Evolutionary conservation across 2,329 filamentous ascomycete species (phyloP), one percentile per base, ranked within the genome.

Genomic region (Penicillium sp.): DNA sequence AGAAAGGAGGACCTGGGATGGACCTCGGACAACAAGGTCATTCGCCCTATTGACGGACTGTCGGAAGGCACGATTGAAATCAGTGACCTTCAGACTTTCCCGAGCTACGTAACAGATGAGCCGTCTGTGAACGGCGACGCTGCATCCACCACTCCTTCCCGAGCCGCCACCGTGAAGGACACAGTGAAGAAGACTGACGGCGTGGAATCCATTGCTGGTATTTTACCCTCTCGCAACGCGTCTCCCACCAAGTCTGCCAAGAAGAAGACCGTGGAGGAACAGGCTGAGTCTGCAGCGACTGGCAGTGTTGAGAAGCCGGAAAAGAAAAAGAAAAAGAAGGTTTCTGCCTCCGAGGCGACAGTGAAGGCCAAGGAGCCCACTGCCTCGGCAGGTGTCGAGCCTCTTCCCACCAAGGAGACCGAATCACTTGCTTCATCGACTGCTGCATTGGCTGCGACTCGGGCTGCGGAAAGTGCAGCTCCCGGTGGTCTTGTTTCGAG

Each of bases 1-100:
- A 92, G 87, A 68, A 89, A 92, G 66, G 82, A 85, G 44, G 92
- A 97, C 70, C 78, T 98, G 42, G 93, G 95, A 27, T 97, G 91
- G 91, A 87, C 86, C 60, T 82, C 83, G 60, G 89, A 96, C 54
- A 92, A 90, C 72, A 95, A 95, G 75, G 88, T 95, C 46, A 76
- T 95, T 33, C 76, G 85, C 46, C 80, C 87, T 0, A 81, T 93
- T 33, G 84, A 95, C 68, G 91, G 89, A 2, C 78, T 89, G 39
- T 78, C 85, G 46, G 79, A 83, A 47, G 89, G 88, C 7, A 74
- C 87, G 25, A 88, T 95, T 50, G 82, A 82, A 35, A 85, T 95
- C 44, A 79, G 82, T 29, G 86, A 88, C 62, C 78, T 95, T 32
- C 75, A 75, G 63, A 67, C 72, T 66, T 62, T 78, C 73, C 47